phyloP scores from a whole-genome alignment of 139 green algal genomes.

The Micractinium sp. region DNA sequence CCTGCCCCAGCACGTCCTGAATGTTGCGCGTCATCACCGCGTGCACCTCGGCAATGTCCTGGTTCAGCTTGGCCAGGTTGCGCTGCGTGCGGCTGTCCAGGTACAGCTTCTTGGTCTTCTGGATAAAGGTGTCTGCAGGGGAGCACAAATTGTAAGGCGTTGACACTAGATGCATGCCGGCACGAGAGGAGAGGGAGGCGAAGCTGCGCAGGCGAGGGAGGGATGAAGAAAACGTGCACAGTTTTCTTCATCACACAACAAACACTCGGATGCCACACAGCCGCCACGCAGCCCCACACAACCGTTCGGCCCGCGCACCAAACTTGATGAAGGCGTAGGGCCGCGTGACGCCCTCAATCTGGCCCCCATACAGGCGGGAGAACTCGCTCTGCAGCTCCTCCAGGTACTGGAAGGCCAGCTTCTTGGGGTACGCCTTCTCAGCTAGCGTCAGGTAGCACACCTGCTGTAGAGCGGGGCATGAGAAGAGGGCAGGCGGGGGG shows the following conservation, averaged over 20 bases:
- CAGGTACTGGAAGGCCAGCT: slow-evolving; percentile 98
- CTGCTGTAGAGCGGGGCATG: background rate
- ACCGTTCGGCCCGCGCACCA: slow-evolving; percentile 65
- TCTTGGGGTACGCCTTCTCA: slow-evolving; percentile 94
- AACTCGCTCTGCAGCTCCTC: slow-evolving; percentile 98
- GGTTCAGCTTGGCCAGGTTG: slow-evolving; percentile 95
- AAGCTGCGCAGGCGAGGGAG: no score
- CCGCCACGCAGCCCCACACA: no score
- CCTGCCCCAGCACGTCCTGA: slow-evolving; percentile 95
- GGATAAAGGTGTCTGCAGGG: slow-evolving; percentile 97
- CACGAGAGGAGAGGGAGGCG: background rate
- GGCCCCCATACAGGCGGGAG: slow-evolving; percentile 78
- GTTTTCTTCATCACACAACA: no score
- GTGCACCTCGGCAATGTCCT: slow-evolving; percentile 91
- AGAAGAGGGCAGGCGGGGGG: background rate
- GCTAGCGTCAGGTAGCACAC: slow-evolving; percentile 94
- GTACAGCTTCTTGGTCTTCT: slow-evolving; percentile 99
- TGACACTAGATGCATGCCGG: background rate
- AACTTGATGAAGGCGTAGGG: slow-evolving; percentile 99
- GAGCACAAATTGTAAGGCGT: no score
- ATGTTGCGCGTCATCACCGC: slow-evolving; percentile 99
- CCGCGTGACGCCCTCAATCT: slow-evolving; percentile 89
- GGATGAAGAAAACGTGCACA: background rate
- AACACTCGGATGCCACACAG: no score
- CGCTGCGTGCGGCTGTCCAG: slow-evolving; percentile 96